Conservation (phyloP, 2,329 filamentous ascomycete genomes). For the Neonectria punicea region DNA sequence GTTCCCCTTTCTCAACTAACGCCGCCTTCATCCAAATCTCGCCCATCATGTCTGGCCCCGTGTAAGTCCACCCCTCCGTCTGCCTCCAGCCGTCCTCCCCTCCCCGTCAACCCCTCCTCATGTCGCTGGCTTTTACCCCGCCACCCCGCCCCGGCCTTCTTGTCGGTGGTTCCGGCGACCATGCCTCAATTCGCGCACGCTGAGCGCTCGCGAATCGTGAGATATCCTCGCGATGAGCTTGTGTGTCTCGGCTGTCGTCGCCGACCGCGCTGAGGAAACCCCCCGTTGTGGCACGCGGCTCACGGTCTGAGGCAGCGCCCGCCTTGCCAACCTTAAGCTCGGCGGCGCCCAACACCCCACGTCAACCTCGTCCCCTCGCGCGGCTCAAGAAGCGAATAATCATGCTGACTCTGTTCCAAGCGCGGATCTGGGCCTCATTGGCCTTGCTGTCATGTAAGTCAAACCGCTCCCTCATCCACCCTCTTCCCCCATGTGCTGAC, state of each 20-base stretch:
- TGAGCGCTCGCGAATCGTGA: slow-evolving; percentile 37
- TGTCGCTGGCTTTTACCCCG: slow-evolving; percentile 48
- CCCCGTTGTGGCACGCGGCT: slow-evolving; percentile 48
- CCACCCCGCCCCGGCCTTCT: slow-evolving; percentile 50
- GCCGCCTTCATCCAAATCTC: slow-evolving; percentile 29
- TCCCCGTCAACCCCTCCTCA: slow-evolving; percentile 41
- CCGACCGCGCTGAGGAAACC: neutral
- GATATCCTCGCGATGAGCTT: slow-evolving; percentile 28
- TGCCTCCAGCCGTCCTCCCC: slow-evolving; percentile 26
- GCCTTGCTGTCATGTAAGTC: slow-evolving; percentile 87
- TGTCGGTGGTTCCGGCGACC: slow-evolving; percentile 29
- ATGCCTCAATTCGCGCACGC: slow-evolving; percentile 50
- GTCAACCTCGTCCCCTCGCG: slow-evolving; percentile 37
- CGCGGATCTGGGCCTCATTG: slow-evolving; percentile 91
- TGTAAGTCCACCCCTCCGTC: slow-evolving; percentile 63
- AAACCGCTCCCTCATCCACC: neutral
- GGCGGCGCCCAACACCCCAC: slow-evolving; percentile 65
- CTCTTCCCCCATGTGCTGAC: slow-evolving; percentile 33
- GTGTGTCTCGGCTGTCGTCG: slow-evolving; percentile 16
- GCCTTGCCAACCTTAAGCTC: slow-evolving; percentile 78
- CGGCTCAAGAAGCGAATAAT: slow-evolving; percentile 48
- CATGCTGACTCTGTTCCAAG: slow-evolving; percentile 71
- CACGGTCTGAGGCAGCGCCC: slow-evolving; percentile 67
- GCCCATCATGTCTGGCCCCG: slow-evolving; percentile 71
- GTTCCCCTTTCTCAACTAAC: slow-evolving; percentile 21